Conservation (phyloP, 1,284 basidiomycete species). For the Cryptococcus sp. region DNA sequence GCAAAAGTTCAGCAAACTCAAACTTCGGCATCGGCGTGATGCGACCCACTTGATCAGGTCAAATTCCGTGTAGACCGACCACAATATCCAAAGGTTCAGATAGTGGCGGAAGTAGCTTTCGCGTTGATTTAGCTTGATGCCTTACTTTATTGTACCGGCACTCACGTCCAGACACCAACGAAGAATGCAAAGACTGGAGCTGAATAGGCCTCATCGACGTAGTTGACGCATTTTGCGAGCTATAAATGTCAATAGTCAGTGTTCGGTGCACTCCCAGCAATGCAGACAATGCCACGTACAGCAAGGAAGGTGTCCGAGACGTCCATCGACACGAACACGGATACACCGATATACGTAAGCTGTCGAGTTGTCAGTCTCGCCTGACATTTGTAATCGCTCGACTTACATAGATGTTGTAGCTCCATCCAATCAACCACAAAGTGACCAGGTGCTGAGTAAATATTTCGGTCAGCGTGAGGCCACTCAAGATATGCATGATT, state of each 20-base stretch:
- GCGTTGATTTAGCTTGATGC: neutral
- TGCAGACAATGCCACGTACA: slow-evolving; percentile 57
- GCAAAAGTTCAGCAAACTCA: slow-evolving; percentile 7
- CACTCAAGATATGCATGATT: neutral
- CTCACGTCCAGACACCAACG: slow-evolving; percentile 78
- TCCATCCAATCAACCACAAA: slow-evolving; percentile 94
- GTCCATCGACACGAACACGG: slow-evolving; percentile 96
- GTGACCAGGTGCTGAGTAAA: slow-evolving; percentile 81
- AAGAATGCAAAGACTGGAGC: slow-evolving; percentile 68
- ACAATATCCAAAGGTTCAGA: slow-evolving; percentile 82
- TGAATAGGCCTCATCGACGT: slow-evolving; percentile 71
- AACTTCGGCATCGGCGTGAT: neutral
- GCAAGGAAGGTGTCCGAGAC: slow-evolving; percentile 87
- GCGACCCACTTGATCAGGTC: slow-evolving; percentile 71
- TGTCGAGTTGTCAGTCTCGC: slow-evolving; percentile 22
- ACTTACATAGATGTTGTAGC: slow-evolving; percentile 71
- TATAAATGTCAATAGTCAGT: slow-evolving; percentile 38
- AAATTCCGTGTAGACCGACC: slow-evolving; percentile 81
- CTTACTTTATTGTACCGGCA: slow-evolving; percentile 21
- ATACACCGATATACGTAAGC: slow-evolving; percentile 82
- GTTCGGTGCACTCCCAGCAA: no score
- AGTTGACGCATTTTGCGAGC: slow-evolving; percentile 85
- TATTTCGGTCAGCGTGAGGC: neutral
- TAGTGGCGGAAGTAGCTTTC: slow-evolving; percentile 92
- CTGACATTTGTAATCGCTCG: neutral